Evolutionary conservation across 805 yeast species (phyloP).

Genomic region (Kluyveromyces starmeri): DNA sequence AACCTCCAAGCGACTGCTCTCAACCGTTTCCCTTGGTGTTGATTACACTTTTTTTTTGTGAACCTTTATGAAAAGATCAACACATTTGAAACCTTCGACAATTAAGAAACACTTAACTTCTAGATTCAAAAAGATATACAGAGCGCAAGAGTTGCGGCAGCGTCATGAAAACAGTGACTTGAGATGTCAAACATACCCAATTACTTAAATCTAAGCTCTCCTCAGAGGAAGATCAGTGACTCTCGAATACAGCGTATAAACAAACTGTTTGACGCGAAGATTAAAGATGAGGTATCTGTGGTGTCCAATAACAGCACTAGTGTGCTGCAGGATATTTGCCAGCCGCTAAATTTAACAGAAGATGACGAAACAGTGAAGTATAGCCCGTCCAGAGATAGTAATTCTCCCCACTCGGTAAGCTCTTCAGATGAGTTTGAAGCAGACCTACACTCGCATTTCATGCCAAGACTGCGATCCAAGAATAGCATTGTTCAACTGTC

Average conservation of each 20-base stretch:
- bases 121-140: too few species aligned
- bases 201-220: slow-evolving; percentile 1
- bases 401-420: slow-evolving; percentile 4
- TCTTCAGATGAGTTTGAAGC: slow-evolving; percentile 10
- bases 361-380: slow-evolving; percentile 2
- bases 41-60: too few species aligned
- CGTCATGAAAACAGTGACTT: too few species aligned
- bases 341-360: slow-evolving; percentile 1
- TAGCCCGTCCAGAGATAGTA: background rate
- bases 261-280: slow-evolving; percentile 15
- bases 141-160: too few species aligned
- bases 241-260: slow-evolving; percentile 20
- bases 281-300: slow-evolving; percentile 15
- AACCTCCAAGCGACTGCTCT: too few species aligned
- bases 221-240: slow-evolving; percentile 10
- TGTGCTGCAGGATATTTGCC: slow-evolving; percentile 9
- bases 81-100: too few species aligned
- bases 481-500: slow-evolving; percentile 11
- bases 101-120: too few species aligned
- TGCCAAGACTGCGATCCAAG: slow-evolving; percentile 19
- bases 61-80: too few species aligned
- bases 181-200: background rate
- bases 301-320: slow-evolving; percentile 18
- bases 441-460: slow-evolving; percentile 27
- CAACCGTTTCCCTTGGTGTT: too few species aligned